These are phyloP conservation scores for Sambucus nigra DNA, from an alignment of 129 eudicot genomes.

Conservation along the genomic window DNA sequence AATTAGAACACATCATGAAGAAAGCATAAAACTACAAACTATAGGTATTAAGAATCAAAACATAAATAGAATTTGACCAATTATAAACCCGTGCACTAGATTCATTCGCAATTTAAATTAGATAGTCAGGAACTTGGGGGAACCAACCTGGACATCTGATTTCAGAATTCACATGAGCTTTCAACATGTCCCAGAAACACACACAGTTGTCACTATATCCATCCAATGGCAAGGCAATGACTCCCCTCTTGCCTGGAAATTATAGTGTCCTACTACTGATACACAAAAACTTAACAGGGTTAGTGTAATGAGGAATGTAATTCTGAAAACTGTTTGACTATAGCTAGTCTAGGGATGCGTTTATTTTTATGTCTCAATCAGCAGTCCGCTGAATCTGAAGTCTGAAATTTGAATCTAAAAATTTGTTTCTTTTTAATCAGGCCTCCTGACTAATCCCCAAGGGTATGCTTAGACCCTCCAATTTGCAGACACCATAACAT, in stretches of 20 bases:
- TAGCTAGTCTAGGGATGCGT: too few species aligned
- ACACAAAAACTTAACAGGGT: neutral
- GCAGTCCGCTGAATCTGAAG: too few species aligned
- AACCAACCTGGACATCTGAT: constrained; percentile 59
- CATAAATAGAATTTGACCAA: neutral
- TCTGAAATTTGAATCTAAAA: too few species aligned
- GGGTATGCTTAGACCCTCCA: too few species aligned
- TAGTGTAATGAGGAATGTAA: too few species aligned
- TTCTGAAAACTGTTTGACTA: too few species aligned
- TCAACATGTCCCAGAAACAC: constrained; percentile 56
- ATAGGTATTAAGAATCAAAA: neutral
- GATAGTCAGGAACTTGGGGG: neutral
- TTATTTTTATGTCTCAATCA: too few species aligned
- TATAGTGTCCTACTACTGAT: constrained; percentile 32
- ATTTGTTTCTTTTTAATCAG: too few species aligned
- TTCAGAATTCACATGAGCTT: constrained; percentile 25
- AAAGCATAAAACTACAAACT: neutral
- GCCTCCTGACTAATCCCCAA: too few species aligned
- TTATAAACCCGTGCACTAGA: neutral
- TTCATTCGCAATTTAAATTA: neutral
- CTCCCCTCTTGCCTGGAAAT: constrained; percentile 23
- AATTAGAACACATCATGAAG: too few species aligned
- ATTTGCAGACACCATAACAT: too few species aligned
- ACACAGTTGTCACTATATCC: constrained; percentile 78
- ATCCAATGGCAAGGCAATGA: constrained; percentile 62